Base-by-base conservation (phyloP, 768 basidiomycete species). In the Hydnomerulius pinastri region DNA sequence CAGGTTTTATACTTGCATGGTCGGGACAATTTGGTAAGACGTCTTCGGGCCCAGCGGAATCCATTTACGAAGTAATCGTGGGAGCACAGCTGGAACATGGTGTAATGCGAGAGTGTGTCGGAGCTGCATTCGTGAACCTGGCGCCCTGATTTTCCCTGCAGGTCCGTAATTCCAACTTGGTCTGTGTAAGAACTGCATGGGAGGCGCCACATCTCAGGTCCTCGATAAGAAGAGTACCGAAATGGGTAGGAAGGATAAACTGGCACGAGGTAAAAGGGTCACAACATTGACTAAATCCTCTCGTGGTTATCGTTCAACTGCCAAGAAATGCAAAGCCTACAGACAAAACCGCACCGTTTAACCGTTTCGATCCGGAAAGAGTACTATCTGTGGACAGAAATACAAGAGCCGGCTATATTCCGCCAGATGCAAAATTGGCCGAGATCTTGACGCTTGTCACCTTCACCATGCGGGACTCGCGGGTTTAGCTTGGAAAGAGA, bases 21-120 rank as follows among this genome's bases (percentile, higher is more conserved):
- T 48, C 50, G 36, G 50, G 43, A 45, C 5, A 41, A 67, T 67
- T 68, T 65, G 52, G 65, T 69, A 67, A 67, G 53, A 18, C 56
- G 17, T 53, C 57, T 61, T 68, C 61, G 63, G 68, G 51, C 56
- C 37, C 49, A 69, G 58, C 68, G 56, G 58, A 65, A 57, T 54
- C 54, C 49, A 32, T 45, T 40, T 47, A 60, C 63, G 62, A 69
- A 60, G 65, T 70, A 52, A 67, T 70, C 68, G 66, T 67, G 66
- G 66, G 66, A 67, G 57, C 2, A 17, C 38, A 59, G 46, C 47
- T 18, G 25, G 25, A 37, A 46, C 50, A 43, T 51, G 28, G 38
- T 45, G 49, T 40, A 43, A 49, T 28, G 48, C 23, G 43, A 43
- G 46, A 37, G 44, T 32, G 25, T 52, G 54, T 36, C 53, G 24